phyloP scores from a whole-genome alignment of 2,329 filamentous ascomycete species.

The Arthrocladium fulminans region DNA sequence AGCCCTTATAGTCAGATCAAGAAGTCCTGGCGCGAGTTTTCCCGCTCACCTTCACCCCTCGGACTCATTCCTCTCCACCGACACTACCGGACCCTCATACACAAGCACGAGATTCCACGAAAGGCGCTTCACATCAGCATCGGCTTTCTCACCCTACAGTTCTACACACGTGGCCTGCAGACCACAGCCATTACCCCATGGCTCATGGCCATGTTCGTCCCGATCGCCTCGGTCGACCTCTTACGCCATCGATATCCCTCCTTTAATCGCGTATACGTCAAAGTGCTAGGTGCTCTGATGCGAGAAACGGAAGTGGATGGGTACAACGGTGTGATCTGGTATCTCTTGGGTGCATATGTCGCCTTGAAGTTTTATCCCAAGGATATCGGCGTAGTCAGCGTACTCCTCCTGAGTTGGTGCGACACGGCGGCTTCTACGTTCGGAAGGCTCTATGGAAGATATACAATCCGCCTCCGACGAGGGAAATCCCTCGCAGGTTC shows the following conservation, averaged over 20 bases:
- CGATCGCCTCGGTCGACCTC: constrained; percentile 73
- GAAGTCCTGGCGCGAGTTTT: constrained; percentile 71
- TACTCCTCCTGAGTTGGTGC: constrained; percentile 91
- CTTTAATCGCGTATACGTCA: constrained; percentile 82
- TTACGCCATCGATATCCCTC: constrained; percentile 72
- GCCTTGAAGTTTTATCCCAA: constrained; percentile 85
- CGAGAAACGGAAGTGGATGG: constrained; percentile 88
- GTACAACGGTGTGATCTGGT: constrained; percentile 96
- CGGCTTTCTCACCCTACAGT: constrained; percentile 80
- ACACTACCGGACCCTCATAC: constrained; percentile 83
- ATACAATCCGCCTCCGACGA: constrained; percentile 73
- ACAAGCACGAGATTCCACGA: constrained; percentile 93
- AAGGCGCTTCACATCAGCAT: constrained; percentile 93
- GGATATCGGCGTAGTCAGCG: constrained; percentile 80
- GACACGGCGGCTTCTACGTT: constrained; percentile 95
- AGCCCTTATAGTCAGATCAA: constrained; percentile 56
- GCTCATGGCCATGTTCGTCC: constrained; percentile 69
- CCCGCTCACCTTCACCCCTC: constrained; percentile 81
- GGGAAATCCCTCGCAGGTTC: constrained; percentile 91
- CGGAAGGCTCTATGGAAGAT: constrained; percentile 77
- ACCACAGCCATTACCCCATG: constrained; percentile 71
- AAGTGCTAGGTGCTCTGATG: constrained; percentile 80
- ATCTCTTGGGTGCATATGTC: constrained; percentile 80
- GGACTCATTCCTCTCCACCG: constrained; percentile 92
- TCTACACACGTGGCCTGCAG: constrained; percentile 74